Base-by-base conservation (phyloP, 768 basidiomycete genomes). In the Rhodocollybia butyracea region DNA sequence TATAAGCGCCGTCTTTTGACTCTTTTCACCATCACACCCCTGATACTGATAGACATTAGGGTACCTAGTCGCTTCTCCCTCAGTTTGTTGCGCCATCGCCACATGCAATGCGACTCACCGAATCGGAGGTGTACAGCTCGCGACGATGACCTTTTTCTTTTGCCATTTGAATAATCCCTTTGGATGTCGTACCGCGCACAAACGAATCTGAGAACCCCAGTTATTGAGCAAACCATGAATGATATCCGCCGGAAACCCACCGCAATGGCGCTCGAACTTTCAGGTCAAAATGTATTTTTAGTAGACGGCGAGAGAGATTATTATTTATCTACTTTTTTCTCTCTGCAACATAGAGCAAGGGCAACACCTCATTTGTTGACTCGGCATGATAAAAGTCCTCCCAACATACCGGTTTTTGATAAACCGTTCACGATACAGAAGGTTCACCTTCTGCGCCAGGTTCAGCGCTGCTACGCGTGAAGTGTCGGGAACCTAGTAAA, bases 401-500 rank as follows among this genome's bases (percentile, higher is more conserved):
- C 95, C 97, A 30, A 98, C 94, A 72, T 99, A 99, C 31, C 97
- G 85, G 70, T 99, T 99, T 77, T 99, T 99, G 62, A 98, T 85
- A 69, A 99, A 98, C 1, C 97, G 97, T 73, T 99, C 97, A 43
- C 97, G 84, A 70, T 98, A 99, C 3, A 97, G 96, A 30, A 98
- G 75, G 6, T 81, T 67, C 41, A 98, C 77, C 64, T 86, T 88
- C 68, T 99, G 96, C 19, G 97, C 97, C 36, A 97, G 74, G 68
- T 99, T 96, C 57, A 98, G 73, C 7, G 97, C 97, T 13, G 97
- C 96, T 2, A 98, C 97, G 47, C 97, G 82, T 21, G 92, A 94
- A 0, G 97, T 98, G 68, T 99, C 97, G 13, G 97, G 97, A 1
- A 98, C 91, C 89, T 90, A 39, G 2, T 10, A 1, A 39, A 2